Evolutionary conservation across 2,329 filamentous ascomycete species (phyloP).

Genomic region (Neonectria magnoliae): DNA sequence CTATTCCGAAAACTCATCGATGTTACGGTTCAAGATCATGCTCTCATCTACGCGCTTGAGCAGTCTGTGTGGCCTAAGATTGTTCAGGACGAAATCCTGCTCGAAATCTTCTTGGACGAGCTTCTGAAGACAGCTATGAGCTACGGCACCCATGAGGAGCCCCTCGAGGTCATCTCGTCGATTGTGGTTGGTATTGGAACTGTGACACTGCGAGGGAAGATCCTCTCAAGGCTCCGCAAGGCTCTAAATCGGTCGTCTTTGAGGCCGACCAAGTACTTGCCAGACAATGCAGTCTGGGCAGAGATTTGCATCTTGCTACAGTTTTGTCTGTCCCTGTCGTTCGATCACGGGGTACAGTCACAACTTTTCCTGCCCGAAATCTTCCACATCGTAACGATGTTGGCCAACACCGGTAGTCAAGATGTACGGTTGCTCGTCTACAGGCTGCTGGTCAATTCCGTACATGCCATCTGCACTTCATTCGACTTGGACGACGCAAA

Average conservation of each 20-base stretch:
- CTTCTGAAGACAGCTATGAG: slow-evolving; percentile 70
- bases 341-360: slow-evolving; percentile 73
- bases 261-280: slow-evolving; percentile 71
- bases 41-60: slow-evolving; percentile 68
- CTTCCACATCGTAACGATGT: slow-evolving; percentile 77
- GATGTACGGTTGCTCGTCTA: slow-evolving; percentile 69
- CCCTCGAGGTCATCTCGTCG: slow-evolving; percentile 69
- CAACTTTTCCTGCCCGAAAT: slow-evolving; percentile 75
- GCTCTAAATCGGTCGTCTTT: slow-evolving; percentile 73
- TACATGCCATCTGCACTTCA: slow-evolving; percentile 74
- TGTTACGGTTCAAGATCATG: slow-evolving; percentile 68
- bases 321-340: slow-evolving; percentile 73
- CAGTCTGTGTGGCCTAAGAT: slow-evolving; percentile 74
- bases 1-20: slow-evolving; percentile 75
- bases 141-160: slow-evolving; percentile 67
- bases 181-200: slow-evolving; percentile 72
- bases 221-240: slow-evolving; percentile 73
- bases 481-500: slow-evolving; percentile 70
- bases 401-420: slow-evolving; percentile 70
- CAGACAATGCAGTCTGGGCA: slow-evolving; percentile 75
- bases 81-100: slow-evolving; percentile 70
- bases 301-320: slow-evolving; percentile 74
- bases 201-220: slow-evolving; percentile 71
- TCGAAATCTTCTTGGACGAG: slow-evolving; percentile 75
- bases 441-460: slow-evolving; percentile 71